Evolutionary conservation across 1,139 yeast species (phyloP).

Genomic region (Hyphopichia wangnamkhiaoensis): DNA sequence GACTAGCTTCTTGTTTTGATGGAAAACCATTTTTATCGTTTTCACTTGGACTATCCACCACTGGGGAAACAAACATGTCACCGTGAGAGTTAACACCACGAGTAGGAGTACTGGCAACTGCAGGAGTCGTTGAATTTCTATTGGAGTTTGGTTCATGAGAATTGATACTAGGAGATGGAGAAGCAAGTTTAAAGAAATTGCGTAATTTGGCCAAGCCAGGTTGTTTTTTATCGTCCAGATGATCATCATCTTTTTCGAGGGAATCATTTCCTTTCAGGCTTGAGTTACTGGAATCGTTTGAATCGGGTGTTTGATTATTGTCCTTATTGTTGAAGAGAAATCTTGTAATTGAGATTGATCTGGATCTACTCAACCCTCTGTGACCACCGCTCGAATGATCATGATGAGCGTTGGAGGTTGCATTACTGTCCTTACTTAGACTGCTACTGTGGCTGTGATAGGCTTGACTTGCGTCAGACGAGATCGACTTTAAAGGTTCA

Average conservation of each 20-base stretch:
- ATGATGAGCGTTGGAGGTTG: background rate
- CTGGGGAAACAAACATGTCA: conserved; percentile 1
- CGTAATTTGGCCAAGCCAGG: conserved; percentile 21
- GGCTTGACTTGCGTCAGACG: background rate
- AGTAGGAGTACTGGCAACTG: conserved; percentile 1
- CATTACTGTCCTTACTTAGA: background rate
- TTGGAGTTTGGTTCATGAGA: background rate
- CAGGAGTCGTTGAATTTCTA: conserved; percentile 1
- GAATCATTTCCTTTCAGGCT: conserved; percentile 1
- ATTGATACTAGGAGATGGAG: conserved; percentile 1
- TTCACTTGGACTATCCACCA: background rate
- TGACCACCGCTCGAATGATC: background rate
- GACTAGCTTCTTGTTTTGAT: conserved; percentile 10
- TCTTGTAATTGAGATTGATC: conserved; percentile 22
- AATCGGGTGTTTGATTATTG: conserved; percentile 6
- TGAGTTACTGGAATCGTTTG: background rate
- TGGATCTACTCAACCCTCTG: conserved; percentile 6
- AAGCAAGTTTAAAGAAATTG: conserved; percentile 22
- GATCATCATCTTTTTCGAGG: conserved; percentile 3
- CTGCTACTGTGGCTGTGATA: background rate
- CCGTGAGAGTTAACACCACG: background rate
- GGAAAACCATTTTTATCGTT: no score
- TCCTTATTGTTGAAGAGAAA: conserved; percentile 16
- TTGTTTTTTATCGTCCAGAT: conserved; percentile 8
- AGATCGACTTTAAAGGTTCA: background rate